Evolutionary conservation across 1,284 basidiomycete species (phyloP).

Genomic region (Leucoagaricus sp.): DNA sequence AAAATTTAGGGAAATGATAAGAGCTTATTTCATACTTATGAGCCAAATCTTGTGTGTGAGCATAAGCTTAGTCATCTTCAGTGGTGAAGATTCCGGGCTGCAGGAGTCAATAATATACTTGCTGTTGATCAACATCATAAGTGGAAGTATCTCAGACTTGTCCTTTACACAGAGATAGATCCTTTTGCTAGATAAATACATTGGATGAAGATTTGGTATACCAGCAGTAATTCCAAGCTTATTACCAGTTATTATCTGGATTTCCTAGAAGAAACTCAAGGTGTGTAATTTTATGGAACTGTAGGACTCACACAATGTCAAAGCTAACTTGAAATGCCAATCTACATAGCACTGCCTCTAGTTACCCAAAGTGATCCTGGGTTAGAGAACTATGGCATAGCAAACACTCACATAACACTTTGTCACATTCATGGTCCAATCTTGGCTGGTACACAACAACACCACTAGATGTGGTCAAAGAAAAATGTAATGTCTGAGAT

Average conservation of each 20-base stretch:
- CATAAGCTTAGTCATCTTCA: slow-evolving; percentile 21
- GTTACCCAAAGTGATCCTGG: too few relatives aligned
- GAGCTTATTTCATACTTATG: slow-evolving; percentile 13
- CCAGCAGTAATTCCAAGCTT: slow-evolving; percentile 38
- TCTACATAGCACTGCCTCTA: too few relatives aligned
- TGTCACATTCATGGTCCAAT: too few relatives aligned
- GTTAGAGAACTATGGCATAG: too few relatives aligned
- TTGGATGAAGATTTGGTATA: slow-evolving; percentile 45
- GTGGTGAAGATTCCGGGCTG: slow-evolving; percentile 32
- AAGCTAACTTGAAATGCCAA: too few relatives aligned
- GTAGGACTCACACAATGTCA: too few relatives aligned
- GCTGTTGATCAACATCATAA: slow-evolving; percentile 38
- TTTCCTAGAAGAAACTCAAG: slow-evolving; percentile 21
- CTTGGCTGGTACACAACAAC: too few relatives aligned
- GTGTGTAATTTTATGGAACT: slow-evolving; percentile 23
- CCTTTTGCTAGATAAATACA: slow-evolving; percentile 33
- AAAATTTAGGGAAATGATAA: slow-evolving; percentile 8
- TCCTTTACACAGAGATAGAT: slow-evolving; percentile 37
- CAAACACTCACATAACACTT: too few relatives aligned
- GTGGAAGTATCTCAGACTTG: slow-evolving; percentile 38
- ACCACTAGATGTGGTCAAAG: too few relatives aligned
- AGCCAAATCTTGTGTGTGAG: slow-evolving; percentile 19
- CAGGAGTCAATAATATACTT: slow-evolving; percentile 40
- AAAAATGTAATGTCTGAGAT: too few relatives aligned
- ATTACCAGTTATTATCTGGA: slow-evolving; percentile 36